These are phyloP conservation scores for Metarhizium album DNA, from an alignment of 2,329 filamentous ascomycete genomes.

Conservation along the genomic window DNA sequence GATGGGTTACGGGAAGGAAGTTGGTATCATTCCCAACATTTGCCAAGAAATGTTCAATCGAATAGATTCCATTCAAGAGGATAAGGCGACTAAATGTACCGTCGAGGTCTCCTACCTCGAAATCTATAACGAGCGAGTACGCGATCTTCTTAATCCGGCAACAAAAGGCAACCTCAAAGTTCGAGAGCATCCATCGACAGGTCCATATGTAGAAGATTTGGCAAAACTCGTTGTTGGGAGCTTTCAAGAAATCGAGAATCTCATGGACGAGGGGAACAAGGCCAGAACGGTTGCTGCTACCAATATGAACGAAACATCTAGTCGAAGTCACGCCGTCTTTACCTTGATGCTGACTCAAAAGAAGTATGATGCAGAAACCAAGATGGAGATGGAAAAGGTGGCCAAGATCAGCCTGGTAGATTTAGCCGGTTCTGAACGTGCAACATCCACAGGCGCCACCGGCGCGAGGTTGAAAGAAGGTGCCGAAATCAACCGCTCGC, in stretches of 20 bases:
- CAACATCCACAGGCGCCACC: conserved; percentile 92
- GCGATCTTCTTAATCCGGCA: conserved; percentile 86
- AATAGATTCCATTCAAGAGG: conserved; percentile 59
- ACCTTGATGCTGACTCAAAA: conserved; percentile 94
- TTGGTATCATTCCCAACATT: conserved; percentile 92
- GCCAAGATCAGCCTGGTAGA: conserved; percentile 97
- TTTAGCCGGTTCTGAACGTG: conserved; percentile 93
- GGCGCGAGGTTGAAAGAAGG: conserved; percentile 93
- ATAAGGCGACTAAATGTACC: conserved; percentile 74
- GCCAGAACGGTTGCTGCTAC: conserved; percentile 94
- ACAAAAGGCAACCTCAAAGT: conserved; percentile 97
- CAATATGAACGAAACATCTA: conserved; percentile 99
- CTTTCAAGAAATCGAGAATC: conserved; percentile 88
- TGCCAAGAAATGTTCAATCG: conserved; percentile 96
- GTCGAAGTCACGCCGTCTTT: conserved; percentile 96
- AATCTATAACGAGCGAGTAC: conserved; percentile 97
- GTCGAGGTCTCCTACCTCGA: conserved; percentile 98
- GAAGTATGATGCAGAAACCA: conserved; percentile 79
- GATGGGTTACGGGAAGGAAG: conserved; percentile 97
- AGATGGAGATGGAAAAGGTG: conserved; percentile 95
- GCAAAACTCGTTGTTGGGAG: conserved; percentile 89
- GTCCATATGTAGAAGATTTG: conserved; percentile 95
- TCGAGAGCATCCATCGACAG: conserved; percentile 92
- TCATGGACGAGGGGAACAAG: conserved; percentile 99
- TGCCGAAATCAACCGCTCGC: conserved; percentile 93